Evolutionary conservation across 208 protist species (phyloP).

Genomic region (Trypanosoma melophagium): DNA sequence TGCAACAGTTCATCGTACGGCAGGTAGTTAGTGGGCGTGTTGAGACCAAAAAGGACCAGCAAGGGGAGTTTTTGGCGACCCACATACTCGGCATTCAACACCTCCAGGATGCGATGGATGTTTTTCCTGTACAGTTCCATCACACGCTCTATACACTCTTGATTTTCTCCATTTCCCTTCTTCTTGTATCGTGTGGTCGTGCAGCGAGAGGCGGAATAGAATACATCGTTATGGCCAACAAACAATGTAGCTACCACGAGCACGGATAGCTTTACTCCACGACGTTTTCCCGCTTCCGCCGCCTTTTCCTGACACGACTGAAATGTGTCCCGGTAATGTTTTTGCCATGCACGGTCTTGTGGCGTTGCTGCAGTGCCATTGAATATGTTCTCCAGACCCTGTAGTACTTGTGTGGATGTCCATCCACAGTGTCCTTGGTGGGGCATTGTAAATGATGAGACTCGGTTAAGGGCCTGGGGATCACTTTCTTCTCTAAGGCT

Average conservation of each 20-base stretch:
- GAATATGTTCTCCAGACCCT: not conserved
- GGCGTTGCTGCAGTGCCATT: no score
- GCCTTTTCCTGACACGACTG: not conserved
- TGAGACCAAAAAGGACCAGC: conserved; percentile 2
- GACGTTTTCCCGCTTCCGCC: not conserved
- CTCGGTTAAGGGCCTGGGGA: no score
- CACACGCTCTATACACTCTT: no score
- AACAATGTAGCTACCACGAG: not conserved
- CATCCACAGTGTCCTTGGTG: not conserved
- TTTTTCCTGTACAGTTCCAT: not conserved
- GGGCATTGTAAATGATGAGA: not conserved
- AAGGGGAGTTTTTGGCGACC: not conserved
- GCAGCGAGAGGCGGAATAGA: no score
- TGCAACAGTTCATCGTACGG: not conserved
- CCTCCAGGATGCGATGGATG: not conserved
- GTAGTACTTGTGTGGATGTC: not conserved
- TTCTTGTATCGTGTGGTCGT: no score
- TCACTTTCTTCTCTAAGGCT: no score
- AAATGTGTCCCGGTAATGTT: not conserved
- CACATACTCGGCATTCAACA: not conserved
- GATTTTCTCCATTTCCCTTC: no score
- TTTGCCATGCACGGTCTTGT: not conserved
- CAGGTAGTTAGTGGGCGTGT: not conserved
- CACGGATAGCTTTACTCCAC: not conserved
- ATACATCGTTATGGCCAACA: conserved; percentile 6